Evolutionary conservation across 148 eudicot species (phyloP), one percentile per base, ranked within the genome.

Genomic region (Camellia japonica): DNA sequence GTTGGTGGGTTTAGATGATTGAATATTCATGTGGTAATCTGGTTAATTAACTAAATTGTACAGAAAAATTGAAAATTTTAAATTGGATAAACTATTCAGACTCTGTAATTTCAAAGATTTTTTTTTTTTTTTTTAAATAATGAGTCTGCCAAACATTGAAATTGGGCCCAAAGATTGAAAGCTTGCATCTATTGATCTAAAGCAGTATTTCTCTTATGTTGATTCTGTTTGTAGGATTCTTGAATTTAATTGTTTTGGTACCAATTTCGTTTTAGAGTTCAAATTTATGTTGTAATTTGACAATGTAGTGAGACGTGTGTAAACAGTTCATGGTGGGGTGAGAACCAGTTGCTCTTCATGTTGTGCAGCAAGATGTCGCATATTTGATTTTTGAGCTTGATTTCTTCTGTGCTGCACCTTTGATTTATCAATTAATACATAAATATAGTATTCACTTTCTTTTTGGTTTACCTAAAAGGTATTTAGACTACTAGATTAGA

Each of bases 351-450:
- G 1, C 60, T 23, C 19, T 20, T 44, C 71, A 42, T 14, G 5
- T 14, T 71, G 10, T 56, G 74, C 58, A 47, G 30, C 19, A 47
- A 71, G 7, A 47, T 71, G 58, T 4, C 3, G 11, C 38, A n/a
- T 49, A n/a, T 72, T 72, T 72, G 61, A 44, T 72, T 72, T 71
- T 52, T 0, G 58, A 58, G 38, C 61, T 52, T 30, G 18, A 72
- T 30, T 72, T 72, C 44, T 52, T 20, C 23, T 23, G 16, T 23
- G 54, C n/a, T 19, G 44, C 75, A 72, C 44, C 75, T 52, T 72
- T 72, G 61, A 69, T 23, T 72, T 72, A 12, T 58, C 38, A 55
- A 52, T 72, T 23, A 14, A 54, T 72, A 23, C 16, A 60, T 10
- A 20, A 15, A 46, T 52, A n/a, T 5, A 41, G 16, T 38, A 11